Base-by-base conservation (phyloP, 768 basidiomycete species). In the Gloeopeniophorella convolvens region DNA sequence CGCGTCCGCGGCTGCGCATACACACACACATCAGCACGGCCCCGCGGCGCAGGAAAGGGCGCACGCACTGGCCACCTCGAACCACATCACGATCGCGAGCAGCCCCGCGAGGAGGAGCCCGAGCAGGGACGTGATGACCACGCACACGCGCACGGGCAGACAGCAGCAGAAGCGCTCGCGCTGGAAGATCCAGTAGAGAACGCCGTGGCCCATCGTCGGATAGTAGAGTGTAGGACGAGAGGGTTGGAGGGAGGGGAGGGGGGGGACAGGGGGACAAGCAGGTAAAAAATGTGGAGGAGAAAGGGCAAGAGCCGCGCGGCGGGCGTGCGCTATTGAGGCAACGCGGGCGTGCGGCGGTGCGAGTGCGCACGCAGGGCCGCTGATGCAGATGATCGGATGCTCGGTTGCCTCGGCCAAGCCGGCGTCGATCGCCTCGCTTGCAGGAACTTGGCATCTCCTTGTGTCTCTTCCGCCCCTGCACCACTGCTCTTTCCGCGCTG, bases 141-240 rank as follows among this genome's bases (percentile, higher is more conserved):
- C 81, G 28, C 84, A 81, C 4, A 77, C 48, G 49, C 83, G 74
- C 5, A 82, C 79, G 24, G 80, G 80, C 53, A 84, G 62, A 56
- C 82, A 82, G 57, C 71, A 82, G 59, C 83, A 85, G 61, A 76
- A 83, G 3, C 68, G 74, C 30, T 48, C 54, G 21, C 42, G 49
- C 24, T 37, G 57, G 23, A 58, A 58, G 31, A 58, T 42, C 45
- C 32, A 56, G 42, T 58, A 51, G 26, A 47, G 3, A 26, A 56
- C 8, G 23, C 57, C 54, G n/a, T 49, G 50, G 16, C 26, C 36
- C 55, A 54, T 54, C n/a, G n/a, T n/a, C n/a, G n/a, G 42, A 18
- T 20, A 20, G 31, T n/a, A 5, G 15, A 15, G 9, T 1, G 15
- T 39, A 13, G 4, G 16, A 35, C 42, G 34, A 11, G 43, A 20